These are phyloP conservation scores for Syzygium aromaticum DNA, from an alignment of 345 rosid genomes.

Conservation along the genomic window DNA sequence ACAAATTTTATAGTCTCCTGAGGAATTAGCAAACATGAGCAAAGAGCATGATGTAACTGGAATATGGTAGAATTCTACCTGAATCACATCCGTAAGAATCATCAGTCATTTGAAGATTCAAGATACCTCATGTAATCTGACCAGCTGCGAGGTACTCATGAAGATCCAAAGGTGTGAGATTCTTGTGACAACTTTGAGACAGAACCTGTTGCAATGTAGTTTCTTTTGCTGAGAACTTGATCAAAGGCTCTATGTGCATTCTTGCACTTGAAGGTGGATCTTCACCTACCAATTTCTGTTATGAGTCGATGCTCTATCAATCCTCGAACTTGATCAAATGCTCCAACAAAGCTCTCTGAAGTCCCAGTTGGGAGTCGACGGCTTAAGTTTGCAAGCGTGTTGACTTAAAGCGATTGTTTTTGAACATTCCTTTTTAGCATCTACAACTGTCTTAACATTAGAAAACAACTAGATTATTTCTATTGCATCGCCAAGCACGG, in stretches of 20 bases:
- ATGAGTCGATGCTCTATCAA: not conserved
- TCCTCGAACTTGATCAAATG: not conserved
- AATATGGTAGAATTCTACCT: not conserved
- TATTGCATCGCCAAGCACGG: not conserved
- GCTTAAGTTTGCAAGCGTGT: not conserved
- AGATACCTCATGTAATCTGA: not conserved
- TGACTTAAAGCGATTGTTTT: not conserved
- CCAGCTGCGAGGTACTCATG: not conserved
- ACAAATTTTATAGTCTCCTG: not conserved
- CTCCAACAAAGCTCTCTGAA: not conserved
- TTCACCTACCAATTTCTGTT: not conserved
- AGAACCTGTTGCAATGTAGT: not conserved
- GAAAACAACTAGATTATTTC: not conserved
- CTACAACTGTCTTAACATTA: not conserved
- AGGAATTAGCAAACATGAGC: not conserved
- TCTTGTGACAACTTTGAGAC: not conserved
- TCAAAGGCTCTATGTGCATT: not conserved
- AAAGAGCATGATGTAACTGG: not conserved
- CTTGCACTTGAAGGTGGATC: not conserved
- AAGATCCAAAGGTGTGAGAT: not conserved
- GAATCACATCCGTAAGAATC: not conserved
- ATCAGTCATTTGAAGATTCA: not conserved
- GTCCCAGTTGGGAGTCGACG: not conserved
- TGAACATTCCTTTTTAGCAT: not conserved
- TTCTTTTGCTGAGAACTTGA: not conserved